Evolutionary conservation across 257 asterid genomes (phyloP), one percentile per base, ranked within the genome.

Genomic region (Solanum dulcamara): DNA sequence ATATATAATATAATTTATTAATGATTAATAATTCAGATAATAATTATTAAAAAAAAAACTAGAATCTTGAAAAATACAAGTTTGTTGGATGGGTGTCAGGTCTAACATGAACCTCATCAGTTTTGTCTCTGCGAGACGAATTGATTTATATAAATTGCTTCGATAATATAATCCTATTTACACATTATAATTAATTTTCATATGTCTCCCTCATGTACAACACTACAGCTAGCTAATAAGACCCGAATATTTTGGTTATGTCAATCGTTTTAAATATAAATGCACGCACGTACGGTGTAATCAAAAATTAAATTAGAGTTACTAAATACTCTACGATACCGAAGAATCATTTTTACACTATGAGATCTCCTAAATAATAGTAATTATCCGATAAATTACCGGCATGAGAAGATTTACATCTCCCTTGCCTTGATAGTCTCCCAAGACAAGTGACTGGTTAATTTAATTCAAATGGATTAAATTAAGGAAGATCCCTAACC

Each of bases 221-320:
- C 95, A 91, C 83, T 79, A 87, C 92, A 89, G 92, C 91, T 89
- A 90, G 84, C 90, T 88, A 90, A 91, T 89, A 89, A 86, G 81
- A 80, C 35, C 81, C 86, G 88, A 87, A 62, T 86, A 86, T 70
- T 80, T 84, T 57, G 83, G 64, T 46, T 17, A 79, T 48, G 79
- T 20, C 81, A 79, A 81, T 44, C 50, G 67, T 40, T 40, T 80
- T 26, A 62, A 26, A 62, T 26, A 59, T 55, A 35, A 66, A 67
- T 67, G 48, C 40, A 87, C 77, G 88, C 88, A 84, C 87, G 38
- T 33, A n/a, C 59, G 82, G 64, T 79, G 18, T 79, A 28, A 48
- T 50, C 11, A 44, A 48, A 70, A 79, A 46, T 46, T 15, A 48
- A 48, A 77, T 40, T n/a, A 24, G 37, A 42, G 8, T 42, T n/a